Evolutionary conservation across 441 rosid species (phyloP), one percentile per base, ranked within the genome.

Genomic region (Flueggea neowawraea): DNA sequence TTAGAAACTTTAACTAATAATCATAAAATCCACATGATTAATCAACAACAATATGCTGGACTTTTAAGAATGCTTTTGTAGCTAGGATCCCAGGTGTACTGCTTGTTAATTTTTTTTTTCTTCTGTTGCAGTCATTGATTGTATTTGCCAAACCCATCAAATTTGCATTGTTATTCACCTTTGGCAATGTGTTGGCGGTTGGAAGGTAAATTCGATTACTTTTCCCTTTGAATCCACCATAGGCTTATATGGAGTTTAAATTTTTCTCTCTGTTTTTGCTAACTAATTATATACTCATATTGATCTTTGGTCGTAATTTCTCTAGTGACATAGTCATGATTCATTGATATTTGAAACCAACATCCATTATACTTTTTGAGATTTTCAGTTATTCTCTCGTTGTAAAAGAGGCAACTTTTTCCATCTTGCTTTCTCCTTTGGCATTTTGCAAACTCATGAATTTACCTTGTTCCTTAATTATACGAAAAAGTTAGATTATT

Each of bases 111-210:
- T 8, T 49, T 28, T 64, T 36, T 52, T n/a, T n/a, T n/a, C n/a
- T 41, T 52, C 9, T 69, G 58, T 62, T 80, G 75, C 90, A 87
- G 99, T 87, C 99, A 0, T 58, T 91, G 77, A 69, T 95, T 62
- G 99, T 89, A 64, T 85, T 95, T 58, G 61, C 57, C 62, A 81
- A 73, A 71, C 97, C 99, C 52, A 84, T 91, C 75, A 91, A 91
- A 66, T 95, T 91, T 71, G 97, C 97, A 7, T 57, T 95, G 16
- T 79, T 95, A 70, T 95, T 95, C 84, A 89, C 97, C 53, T 77
- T 89, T 54, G 97, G 99, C 65, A 89, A 95, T 72, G 73, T 95
- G 54, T 73, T 91, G 57, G 96, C 97, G 57, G 90, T 91, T 55
- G 96, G 99, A 80, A 95, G 99, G 97, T 91, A 69, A 62, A 75